A percentile compares a stretch with the other conserved stretches of the same genome.
Conservation (phyloP, 2,329 filamentous ascomycete genomes). For the Periconia digitata region DNA sequence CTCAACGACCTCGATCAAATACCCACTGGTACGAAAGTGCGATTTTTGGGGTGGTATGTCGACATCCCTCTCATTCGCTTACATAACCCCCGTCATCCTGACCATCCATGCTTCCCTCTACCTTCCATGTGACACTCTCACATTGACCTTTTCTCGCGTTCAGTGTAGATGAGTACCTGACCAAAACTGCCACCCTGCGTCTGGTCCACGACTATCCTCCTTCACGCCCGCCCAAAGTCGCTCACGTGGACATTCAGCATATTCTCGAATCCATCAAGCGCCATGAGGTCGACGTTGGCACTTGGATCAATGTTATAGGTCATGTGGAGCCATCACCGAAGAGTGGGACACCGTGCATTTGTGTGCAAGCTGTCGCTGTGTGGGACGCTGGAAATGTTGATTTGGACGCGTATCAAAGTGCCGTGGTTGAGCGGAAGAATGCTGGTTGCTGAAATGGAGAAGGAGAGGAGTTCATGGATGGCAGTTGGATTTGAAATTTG, state of each 20-base stretch:
- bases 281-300: slow-evolving; percentile 69
- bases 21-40: slow-evolving; percentile 71
- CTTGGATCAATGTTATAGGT: slow-evolving; percentile 88
- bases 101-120: not conserved
- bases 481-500: too few species aligned
- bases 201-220: slow-evolving; percentile 68
- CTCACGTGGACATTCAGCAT: slow-evolving; percentile 70
- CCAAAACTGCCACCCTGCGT: slow-evolving; percentile 61
- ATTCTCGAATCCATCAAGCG: slow-evolving; percentile 66
- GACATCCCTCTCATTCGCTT: not conserved
- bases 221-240: slow-evolving; percentile 44
- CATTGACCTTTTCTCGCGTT: not conserved
- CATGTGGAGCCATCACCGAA: slow-evolving; percentile 57
- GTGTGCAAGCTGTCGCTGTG: slow-evolving; percentile 73
- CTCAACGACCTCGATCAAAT: slow-evolving; percentile 51
- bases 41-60: slow-evolving; percentile 87
- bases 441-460: slow-evolving; percentile 4
- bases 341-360: slow-evolving; percentile 25
- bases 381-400: slow-evolving; percentile 77
- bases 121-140: slow-evolving; percentile 3
- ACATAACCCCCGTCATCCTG: not conserved
- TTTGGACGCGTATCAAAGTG: slow-evolving; percentile 69
- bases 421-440: slow-evolving; percentile 31
- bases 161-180: slow-evolving; percentile 63
- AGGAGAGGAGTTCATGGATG: not conserved